Base-by-base conservation (phyloP, 106 monocot genomes). In the Cymbidium sinense region DNA sequence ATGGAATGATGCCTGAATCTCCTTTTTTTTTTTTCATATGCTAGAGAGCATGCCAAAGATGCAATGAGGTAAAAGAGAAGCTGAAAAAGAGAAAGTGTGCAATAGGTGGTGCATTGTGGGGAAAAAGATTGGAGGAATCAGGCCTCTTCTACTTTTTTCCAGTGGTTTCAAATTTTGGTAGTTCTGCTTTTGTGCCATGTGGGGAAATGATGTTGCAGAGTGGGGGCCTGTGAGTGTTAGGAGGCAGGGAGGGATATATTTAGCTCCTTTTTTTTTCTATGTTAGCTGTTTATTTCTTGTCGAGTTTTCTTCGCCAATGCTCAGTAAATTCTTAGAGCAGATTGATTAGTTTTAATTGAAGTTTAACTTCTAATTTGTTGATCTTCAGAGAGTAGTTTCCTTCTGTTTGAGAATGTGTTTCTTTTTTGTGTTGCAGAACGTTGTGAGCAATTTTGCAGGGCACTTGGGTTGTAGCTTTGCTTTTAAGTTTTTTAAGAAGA, bases 1-100 rank as follows among this genome's bases (percentile, higher is more conserved):
- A 13, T 78, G 78, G 78, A 67, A 34, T 69, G 78, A 78, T 78
- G 29, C 54, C n/a, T 75, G 50, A 75, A 75, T 23, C 71, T 70
- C n/a, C n/a, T n/a, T n/a, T n/a, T n/a, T n/a, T n/a, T 71, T 19
- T 3, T 71, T 20, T 71, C 21, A 20, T 37, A 69, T 69, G 69
- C 3, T 69, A n/a, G 17, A 31, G 31, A 69, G 69, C 69, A 69
- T 20, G 70, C 70, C 34, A 34, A 70, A 34, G 35, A 35, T 70
- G 37, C n/a, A 10, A 74, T 74, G 43, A 44, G 41, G 19, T 43
- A 20, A 74, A 44, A 28, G 28, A 8, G 43, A 28, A 25, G 43
- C 27, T 36, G 71, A 71, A 37, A 71, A 37, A 71, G 71, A 71
- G 71, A 71, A 37, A n/a, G 36, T 29, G 2, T 20, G 71, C 8